These are phyloP conservation scores for Aspergillus quadricinctus DNA, from an alignment of 2,329 filamentous ascomycete genomes.

Conservation along the genomic window DNA sequence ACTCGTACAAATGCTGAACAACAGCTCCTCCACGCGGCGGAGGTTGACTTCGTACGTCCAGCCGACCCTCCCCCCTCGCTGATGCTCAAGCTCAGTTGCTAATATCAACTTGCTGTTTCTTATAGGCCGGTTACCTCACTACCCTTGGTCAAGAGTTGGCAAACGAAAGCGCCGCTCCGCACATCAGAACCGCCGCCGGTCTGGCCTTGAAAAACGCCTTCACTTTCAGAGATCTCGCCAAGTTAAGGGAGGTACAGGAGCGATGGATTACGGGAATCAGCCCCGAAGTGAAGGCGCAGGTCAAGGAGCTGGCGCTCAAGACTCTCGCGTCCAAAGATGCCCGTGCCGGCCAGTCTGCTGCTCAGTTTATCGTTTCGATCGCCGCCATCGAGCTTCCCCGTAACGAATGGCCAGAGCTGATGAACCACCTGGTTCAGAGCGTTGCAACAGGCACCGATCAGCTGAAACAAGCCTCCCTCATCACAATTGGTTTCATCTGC, in stretches of 20 bases:
- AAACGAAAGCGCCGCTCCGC: slow-evolving; percentile 76
- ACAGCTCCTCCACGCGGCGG: slow-evolving; percentile 86
- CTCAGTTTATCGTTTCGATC: slow-evolving; percentile 92
- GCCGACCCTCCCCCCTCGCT: slow-evolving; percentile 26
- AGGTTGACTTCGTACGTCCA: slow-evolving; percentile 83
- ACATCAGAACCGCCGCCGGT: slow-evolving; percentile 90
- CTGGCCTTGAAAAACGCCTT: slow-evolving; percentile 98
- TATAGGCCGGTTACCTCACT: slow-evolving; percentile 82
- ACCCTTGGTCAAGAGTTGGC: slow-evolving; percentile 91
- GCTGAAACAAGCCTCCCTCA: slow-evolving; percentile 90
- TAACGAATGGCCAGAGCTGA: slow-evolving; percentile 88
- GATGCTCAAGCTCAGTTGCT: slow-evolving; percentile 9
- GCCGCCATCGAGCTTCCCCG: slow-evolving; percentile 91
- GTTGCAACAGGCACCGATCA: slow-evolving; percentile 81
- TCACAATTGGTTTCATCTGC: slow-evolving; percentile 97
- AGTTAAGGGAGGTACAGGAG: slow-evolving; percentile 83
- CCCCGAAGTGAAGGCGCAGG: slow-evolving; percentile 73
- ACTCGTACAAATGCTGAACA: slow-evolving; percentile 89
- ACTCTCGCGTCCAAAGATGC: slow-evolving; percentile 75
- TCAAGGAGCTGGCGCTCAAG: slow-evolving; percentile 87
- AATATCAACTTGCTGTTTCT: slow-evolving; percentile 20
- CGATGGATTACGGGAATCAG: slow-evolving; percentile 89
- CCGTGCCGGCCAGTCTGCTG: slow-evolving; percentile 81
- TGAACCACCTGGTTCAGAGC: slow-evolving; percentile 84
- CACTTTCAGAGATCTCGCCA: slow-evolving; percentile 81